Conservation (phyloP, 805 yeast genomes). For the Hanseniaspora opuntiae region DNA sequence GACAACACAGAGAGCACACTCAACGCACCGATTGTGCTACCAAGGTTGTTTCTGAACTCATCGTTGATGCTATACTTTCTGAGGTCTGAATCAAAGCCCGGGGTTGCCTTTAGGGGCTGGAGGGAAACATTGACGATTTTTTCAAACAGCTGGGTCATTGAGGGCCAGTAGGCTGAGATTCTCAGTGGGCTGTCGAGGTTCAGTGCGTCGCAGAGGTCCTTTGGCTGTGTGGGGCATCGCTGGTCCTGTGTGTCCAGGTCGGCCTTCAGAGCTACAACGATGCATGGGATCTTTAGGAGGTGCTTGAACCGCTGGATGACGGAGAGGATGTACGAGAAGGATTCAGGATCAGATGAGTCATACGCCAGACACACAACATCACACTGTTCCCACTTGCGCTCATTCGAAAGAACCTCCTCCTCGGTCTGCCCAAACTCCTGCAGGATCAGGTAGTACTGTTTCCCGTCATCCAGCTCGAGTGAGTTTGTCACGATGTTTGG, state of each 20-base stretch:
- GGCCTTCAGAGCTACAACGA: slow-evolving; percentile 86
- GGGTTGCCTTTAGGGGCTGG: slow-evolving; percentile 63
- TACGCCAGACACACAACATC: slow-evolving; percentile 83
- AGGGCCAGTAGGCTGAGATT: slow-evolving; percentile 78
- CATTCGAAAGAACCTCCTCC: slow-evolving; percentile 65
- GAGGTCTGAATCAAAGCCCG: slow-evolving; percentile 57
- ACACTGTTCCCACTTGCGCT: slow-evolving; percentile 58
- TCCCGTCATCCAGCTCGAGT: slow-evolving; percentile 86
- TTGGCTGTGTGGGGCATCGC: slow-evolving; percentile 74
- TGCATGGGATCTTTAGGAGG: slow-evolving; percentile 58
- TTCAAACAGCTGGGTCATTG: slow-evolving; percentile 69
- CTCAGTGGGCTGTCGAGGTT: slow-evolving; percentile 73
- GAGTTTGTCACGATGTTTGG: slow-evolving; percentile 80
- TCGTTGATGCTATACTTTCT: slow-evolving; percentile 32
- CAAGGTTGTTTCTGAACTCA: slow-evolving; percentile 35
- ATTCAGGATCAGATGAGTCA: slow-evolving; percentile 92
- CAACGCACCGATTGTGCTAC: slow-evolving; percentile 57
- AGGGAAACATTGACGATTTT: slow-evolving; percentile 83
- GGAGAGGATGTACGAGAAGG: slow-evolving; percentile 69
- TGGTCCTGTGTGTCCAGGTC: slow-evolving; percentile 94
- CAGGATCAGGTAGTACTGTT: slow-evolving; percentile 79
- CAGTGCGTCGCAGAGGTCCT: slow-evolving; percentile 57
- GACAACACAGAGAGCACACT: slow-evolving; percentile 52
- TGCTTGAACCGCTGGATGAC: slow-evolving; percentile 46
- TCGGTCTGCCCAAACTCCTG: slow-evolving; percentile 85